Conservation (phyloP, 1,284 basidiomycete genomes). For the Trichosporon asahii region DNA sequence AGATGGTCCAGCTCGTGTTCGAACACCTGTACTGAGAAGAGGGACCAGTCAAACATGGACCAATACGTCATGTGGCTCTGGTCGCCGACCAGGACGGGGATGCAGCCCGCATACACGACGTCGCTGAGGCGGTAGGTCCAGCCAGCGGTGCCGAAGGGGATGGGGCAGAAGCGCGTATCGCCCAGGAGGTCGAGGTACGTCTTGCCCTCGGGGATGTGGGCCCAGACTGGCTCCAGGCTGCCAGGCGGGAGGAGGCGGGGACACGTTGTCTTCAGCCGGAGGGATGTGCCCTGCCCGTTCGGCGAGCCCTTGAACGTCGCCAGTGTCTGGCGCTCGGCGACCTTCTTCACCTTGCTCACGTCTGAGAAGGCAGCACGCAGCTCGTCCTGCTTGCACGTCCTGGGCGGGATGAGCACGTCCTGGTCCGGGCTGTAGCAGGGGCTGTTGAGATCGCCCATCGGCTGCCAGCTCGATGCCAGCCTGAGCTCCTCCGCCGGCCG, state of each 20-base stretch:
- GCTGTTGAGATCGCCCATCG: conserved; percentile 38
- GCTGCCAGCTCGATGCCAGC: conserved; percentile 24
- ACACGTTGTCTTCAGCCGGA: conserved; percentile 32
- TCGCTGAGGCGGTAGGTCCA: conserved; percentile 48
- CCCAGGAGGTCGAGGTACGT: conserved; percentile 44
- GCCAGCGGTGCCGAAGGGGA: conserved; percentile 43
- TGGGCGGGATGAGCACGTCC: conserved; percentile 38
- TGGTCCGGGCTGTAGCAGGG: conserved; percentile 35
- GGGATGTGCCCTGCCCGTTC: conserved; percentile 26
- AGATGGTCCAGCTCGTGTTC: conserved; percentile 42
- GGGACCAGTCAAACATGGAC: conserved; percentile 49
- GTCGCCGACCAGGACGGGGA: conserved; percentile 49
- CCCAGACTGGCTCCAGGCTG: background rate
- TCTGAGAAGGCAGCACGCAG: conserved; percentile 29
- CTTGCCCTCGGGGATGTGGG: conserved; percentile 14
- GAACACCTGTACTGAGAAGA: conserved; percentile 43
- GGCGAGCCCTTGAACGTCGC: conserved; percentile 34
- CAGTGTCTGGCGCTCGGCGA: conserved; percentile 14
- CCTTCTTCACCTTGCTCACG: conserved; percentile 13
- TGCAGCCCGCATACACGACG: conserved; percentile 51
- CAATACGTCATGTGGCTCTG: conserved; percentile 44
- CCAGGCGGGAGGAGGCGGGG: conserved; percentile 12
- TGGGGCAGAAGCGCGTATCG: conserved; percentile 48
- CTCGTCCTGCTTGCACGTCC: conserved; percentile 33
- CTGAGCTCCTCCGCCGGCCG: background rate